Evolutionary conservation across 129 eudicot genomes (phyloP).

Genomic region (Ambrosia artemisiifolia): DNA sequence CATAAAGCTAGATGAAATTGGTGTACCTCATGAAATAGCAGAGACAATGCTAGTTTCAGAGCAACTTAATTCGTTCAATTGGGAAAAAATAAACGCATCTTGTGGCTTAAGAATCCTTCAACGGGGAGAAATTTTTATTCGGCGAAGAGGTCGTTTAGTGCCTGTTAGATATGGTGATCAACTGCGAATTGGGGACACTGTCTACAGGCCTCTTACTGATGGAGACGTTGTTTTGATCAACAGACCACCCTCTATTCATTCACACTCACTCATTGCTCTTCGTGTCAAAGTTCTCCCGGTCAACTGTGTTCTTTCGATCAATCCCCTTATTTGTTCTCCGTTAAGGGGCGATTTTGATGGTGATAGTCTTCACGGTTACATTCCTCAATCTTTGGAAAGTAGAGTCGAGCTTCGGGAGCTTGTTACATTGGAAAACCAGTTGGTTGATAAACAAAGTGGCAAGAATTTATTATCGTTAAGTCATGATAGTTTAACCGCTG

Average conservation of each 20-base stretch:
- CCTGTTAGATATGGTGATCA: conserved; percentile 46
- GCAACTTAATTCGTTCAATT: conserved; percentile 50
- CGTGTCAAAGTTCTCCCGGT: conserved; percentile 70
- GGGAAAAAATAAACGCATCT: conserved; percentile 48
- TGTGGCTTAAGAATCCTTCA: conserved; percentile 49
- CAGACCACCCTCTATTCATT: conserved; percentile 93
- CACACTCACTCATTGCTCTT: conserved; percentile 77
- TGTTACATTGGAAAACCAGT: conserved; percentile 61
- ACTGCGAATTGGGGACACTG: conserved; percentile 51
- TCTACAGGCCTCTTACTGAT: conserved; percentile 60
- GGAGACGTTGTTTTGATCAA: conserved; percentile 77
- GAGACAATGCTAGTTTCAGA: conserved; percentile 62
- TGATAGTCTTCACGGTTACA: conserved; percentile 80
- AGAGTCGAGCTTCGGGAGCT: conserved; percentile 80
- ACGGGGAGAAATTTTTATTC: conserved; percentile 45
- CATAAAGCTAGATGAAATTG: conserved; percentile 68
- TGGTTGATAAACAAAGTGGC: conserved; percentile 75
- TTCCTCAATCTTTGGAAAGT: conserved; percentile 71
- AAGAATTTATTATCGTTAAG: conserved; percentile 56
- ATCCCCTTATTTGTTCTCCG: conserved; percentile 79
- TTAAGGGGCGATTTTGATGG: conserved; percentile 96
- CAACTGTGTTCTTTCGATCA: conserved; percentile 63
- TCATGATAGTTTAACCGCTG: conserved; percentile 88
- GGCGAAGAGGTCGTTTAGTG: conserved; percentile 52
- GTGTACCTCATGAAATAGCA: conserved; percentile 62